Percentiles rank a stretch among this genome's conserved stretches.
Evolutionary conservation across 192 early-diverging fungal species (phyloP).

Genomic region (Paraglomus occultum): DNA sequence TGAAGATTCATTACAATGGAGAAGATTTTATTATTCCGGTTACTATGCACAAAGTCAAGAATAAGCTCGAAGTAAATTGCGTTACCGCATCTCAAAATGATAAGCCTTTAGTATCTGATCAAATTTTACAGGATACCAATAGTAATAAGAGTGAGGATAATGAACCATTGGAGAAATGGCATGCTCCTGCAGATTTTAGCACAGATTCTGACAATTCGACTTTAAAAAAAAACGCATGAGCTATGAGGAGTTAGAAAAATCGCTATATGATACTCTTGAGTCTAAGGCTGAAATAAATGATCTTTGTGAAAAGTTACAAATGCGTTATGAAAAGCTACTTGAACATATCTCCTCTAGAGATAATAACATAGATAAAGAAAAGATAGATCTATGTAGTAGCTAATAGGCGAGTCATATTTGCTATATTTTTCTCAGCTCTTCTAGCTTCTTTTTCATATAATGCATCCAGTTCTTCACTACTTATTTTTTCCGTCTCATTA

Average conservation of each 20-base stretch:
- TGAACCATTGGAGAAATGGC: conserved; percentile 13
- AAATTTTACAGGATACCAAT: neutral
- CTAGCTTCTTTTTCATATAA: neutral
- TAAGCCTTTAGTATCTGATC: neutral
- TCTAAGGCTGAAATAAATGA: conserved; percentile 3
- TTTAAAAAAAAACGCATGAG: conserved; percentile 11
- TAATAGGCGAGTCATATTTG: conserved; percentile 1
- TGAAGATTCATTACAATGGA: neutral
- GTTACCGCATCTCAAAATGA: neutral
- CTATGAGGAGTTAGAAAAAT: conserved; percentile 2
- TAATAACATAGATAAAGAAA: neutral
- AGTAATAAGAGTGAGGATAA: conserved; percentile 8
- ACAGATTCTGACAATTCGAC: conserved; percentile 7
- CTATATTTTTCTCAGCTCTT: neutral
- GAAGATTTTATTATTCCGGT: conserved; percentile 1
- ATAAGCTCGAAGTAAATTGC: neutral
- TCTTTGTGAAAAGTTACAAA: conserved; percentile 5
- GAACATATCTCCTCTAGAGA: neutral
- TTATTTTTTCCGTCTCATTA: conserved; percentile 9
- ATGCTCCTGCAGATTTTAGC: conserved; percentile 10
- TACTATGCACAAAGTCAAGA: conserved; percentile 19
- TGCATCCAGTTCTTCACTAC: neutral
- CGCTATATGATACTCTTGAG: neutral
- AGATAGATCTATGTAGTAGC: conserved; percentile 6
- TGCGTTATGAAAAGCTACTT: neutral